Evolutionary conservation across 2,329 filamentous ascomycete genomes (phyloP).

Genomic region (Apiospora kogelbergensis): DNA sequence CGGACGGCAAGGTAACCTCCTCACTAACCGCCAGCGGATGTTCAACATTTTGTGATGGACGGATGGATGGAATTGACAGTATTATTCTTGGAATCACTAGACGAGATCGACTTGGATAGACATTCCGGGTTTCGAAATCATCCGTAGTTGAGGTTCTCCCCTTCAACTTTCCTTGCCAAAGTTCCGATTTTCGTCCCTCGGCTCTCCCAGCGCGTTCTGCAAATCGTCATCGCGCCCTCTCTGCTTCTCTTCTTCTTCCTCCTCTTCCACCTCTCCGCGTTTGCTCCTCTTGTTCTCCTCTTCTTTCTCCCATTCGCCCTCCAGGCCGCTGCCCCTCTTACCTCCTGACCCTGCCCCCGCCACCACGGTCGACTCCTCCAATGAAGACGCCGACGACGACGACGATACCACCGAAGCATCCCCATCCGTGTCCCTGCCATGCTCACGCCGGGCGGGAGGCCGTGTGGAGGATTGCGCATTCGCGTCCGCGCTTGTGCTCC

Average conservation of each 20-base stretch:
- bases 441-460: neutral
- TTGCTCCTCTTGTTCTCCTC: neutral
- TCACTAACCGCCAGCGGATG: neutral
- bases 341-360: slow-evolving; percentile 10
- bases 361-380: slow-evolving; percentile 18
- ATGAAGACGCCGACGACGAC: too few relatives aligned
- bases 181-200: slow-evolving; percentile 15
- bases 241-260: neutral
- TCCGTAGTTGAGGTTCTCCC: neutral
- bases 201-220: slow-evolving; percentile 17
- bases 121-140: too few relatives aligned
- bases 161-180: slow-evolving; percentile 10
- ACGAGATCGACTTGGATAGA: neutral
- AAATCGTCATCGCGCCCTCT: slow-evolving; percentile 14
- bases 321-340: too few relatives aligned
- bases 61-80: neutral
- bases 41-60: neutral
- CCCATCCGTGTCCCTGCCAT: slow-evolving; percentile 1
- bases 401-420: neutral
- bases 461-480: neutral
- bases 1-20: neutral
- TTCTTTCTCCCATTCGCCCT: neutral
- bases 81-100: neutral
- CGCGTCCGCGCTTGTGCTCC: neutral
- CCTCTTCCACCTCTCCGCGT: neutral